Percentiles rank a stretch among this genome's conserved stretches.
These are phyloP conservation scores for Cladosporium sp. DNA, from an alignment of 2,329 filamentous ascomycete species.

Conservation along the genomic window DNA sequence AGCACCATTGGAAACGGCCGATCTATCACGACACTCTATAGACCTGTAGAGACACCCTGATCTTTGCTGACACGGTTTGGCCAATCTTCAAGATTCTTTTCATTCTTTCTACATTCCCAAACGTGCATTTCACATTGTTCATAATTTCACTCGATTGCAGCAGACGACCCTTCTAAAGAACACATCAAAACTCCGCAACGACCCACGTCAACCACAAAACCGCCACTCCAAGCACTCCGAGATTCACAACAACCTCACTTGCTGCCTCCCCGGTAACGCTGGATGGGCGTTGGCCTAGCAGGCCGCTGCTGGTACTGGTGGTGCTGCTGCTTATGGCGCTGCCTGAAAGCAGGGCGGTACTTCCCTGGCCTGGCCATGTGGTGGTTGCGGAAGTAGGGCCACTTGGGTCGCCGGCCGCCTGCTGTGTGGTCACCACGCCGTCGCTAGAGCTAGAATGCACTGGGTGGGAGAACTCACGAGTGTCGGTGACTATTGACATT, in stretches of 20 bases:
- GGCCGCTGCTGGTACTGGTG: background rate
- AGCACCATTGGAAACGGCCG: background rate
- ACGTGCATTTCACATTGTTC: too few species aligned
- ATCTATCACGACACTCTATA: background rate
- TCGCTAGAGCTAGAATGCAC: background rate
- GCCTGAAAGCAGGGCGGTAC: background rate
- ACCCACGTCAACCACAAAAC: background rate
- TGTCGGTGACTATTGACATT: background rate
- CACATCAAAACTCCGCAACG: background rate
- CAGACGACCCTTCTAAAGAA: too few species aligned
- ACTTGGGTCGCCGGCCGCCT: background rate
- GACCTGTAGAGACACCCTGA: background rate
- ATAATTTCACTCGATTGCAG: too few species aligned
- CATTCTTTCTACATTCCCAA: too few species aligned
- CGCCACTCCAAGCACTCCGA: background rate
- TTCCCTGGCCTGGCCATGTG: background rate
- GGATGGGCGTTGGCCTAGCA: background rate
- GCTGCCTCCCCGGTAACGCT: background rate
- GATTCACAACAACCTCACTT: background rate
- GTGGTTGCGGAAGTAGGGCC: slow-evolving; percentile 2
- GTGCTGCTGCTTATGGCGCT: background rate
- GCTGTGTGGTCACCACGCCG: background rate
- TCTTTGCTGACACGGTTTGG: background rate
- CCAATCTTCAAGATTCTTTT: too few species aligned
- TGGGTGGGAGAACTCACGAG: background rate